Evolutionary conservation across 768 basidiomycete species (phyloP), one percentile per base, ranked within the genome.

Genomic region (Hypholoma sublateritium): DNA sequence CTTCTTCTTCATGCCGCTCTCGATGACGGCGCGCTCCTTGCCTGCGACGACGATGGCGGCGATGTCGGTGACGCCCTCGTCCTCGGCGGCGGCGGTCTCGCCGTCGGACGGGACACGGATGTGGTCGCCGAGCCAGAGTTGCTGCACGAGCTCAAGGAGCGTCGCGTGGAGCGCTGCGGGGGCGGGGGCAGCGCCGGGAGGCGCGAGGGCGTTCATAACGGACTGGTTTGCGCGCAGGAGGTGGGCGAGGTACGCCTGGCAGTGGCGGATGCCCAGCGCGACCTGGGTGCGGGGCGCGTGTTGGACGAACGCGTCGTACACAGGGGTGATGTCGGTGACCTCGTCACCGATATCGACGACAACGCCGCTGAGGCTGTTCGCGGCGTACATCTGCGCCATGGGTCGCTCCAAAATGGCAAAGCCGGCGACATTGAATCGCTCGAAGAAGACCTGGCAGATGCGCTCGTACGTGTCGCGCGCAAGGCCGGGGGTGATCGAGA

Each of bases 41-140:
- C 94, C 94, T 7, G 92, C 91, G 32, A 93, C 90, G 43, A 96
- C 78, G 45, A 91, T 86, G 7, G 95, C 92, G 5, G 94, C 94
- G 56, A 95, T 93, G 68, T 96, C 91, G 16, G 90, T 91, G 22
- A 93, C 76, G 3, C 91, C 94, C 59, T 94, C 93, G 55, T 93
- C 92, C 58, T 92, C 92, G 14, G 75, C 75, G 35, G 73, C 50
- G 6, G 80, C 82, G 2, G 84, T 86, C 68, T 90, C 89, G 36
- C 89, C 89, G 52, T 85, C 84, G 17, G 88, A 86, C 5, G 89
- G 86, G 7, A 91, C 84, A 50, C 87, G 89, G 58, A 91, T 76
- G 25, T 87, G 77, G 5, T 85, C 88, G 2, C 84, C 87, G 42
- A 70, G 70, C 78, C 82, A 85, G 16, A 92, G 72, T 53, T 86